Evolutionary conservation across 768 basidiomycete genomes (phyloP), one percentile per base, ranked within the genome.

Genomic region (Brasilioporus rufonigricans): DNA sequence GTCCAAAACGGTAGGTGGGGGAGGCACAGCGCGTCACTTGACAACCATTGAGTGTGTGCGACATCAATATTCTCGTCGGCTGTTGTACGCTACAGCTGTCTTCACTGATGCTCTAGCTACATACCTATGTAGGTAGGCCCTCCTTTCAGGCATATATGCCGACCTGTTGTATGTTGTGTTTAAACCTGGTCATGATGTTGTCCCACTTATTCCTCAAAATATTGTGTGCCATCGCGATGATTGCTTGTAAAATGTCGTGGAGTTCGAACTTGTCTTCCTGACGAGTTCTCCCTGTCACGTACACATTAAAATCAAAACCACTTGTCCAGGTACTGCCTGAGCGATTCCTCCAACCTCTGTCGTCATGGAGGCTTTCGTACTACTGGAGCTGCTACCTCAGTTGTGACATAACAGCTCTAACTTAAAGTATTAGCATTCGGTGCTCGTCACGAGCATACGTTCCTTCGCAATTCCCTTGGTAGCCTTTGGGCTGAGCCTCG

Each of bases 401-500:
- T 7, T 38, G 21, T 14, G 33, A 1, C 12, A 33, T 13, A 11
- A 33, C 33, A 40, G 32, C n/a, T 13, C 5, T 31, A 14, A 10
- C 32, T 39, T 45, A 26, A 23, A 41, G 3, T 10, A 7, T 12
- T 21, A 24, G 14, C 14, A 12, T 18, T 33, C 5, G 29, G 14
- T 38, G 23, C 24, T 41, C 29, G 8, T 33, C 31, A 40, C 14
- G 18, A 46, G n/a, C 19, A 58, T 57, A 48, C 46, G 3, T 32
- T 39, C 10, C 21, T 39, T 44, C 21, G 4, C 33, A 10, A 38
- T 51, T 12, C 1, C 9, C 27, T 39, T 49, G 9, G 4, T 39
- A 35, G 19, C 33, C 23, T 51, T 50, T 7, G 32, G 19, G 40
- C 40, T 63, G 33, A 29, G 43, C 39, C 32, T 63, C 19, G 51